Evolutionary conservation across 352 stramenopile genomes (phyloP).

Genomic region (Phytophthora macrochlamydospora): DNA sequence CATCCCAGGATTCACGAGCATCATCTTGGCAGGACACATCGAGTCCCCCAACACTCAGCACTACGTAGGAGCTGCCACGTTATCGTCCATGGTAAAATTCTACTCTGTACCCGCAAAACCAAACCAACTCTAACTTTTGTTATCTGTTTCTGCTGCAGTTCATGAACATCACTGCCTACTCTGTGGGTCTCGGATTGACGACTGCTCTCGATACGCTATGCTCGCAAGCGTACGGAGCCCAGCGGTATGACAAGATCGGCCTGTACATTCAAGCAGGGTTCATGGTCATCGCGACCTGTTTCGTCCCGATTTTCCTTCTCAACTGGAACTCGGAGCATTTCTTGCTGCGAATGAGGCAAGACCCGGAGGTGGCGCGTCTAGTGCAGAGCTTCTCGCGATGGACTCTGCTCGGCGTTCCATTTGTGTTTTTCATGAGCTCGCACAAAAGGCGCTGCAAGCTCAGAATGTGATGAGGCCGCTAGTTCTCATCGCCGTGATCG

Average conservation of each 20-base stretch:
- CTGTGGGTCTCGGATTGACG: slow-evolving; percentile 65
- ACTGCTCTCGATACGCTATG: slow-evolving; percentile 82
- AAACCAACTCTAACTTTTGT: too few species aligned
- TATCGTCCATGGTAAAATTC: slow-evolving; percentile 44
- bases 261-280: slow-evolving; percentile 68
- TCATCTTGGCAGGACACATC: slow-evolving; percentile 58
- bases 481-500: slow-evolving; percentile 50
- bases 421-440: slow-evolving; percentile 69
- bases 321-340: slow-evolving; percentile 60
- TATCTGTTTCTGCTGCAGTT: slow-evolving; percentile 33
- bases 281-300: slow-evolving; percentile 47
- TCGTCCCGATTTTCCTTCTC: slow-evolving; percentile 47
- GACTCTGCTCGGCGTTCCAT: slow-evolving; percentile 58
- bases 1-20: slow-evolving; percentile 45
- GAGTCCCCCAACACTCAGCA: slow-evolving; percentile 46
- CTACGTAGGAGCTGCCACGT: slow-evolving; percentile 47
- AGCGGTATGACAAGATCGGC: slow-evolving; percentile 56
- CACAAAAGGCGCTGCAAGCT: slow-evolving; percentile 73
- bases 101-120: too few species aligned
- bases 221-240: slow-evolving; percentile 65
- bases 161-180: slow-evolving; percentile 66
- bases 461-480: slow-evolving; percentile 74
- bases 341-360: slow-evolving; percentile 51
- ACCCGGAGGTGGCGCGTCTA: slow-evolving; percentile 44
- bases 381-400: slow-evolving; percentile 57